Evolutionary conservation across 2,329 filamentous ascomycete species (phyloP).

Genomic region (Dothideomycetes sp.): DNA sequence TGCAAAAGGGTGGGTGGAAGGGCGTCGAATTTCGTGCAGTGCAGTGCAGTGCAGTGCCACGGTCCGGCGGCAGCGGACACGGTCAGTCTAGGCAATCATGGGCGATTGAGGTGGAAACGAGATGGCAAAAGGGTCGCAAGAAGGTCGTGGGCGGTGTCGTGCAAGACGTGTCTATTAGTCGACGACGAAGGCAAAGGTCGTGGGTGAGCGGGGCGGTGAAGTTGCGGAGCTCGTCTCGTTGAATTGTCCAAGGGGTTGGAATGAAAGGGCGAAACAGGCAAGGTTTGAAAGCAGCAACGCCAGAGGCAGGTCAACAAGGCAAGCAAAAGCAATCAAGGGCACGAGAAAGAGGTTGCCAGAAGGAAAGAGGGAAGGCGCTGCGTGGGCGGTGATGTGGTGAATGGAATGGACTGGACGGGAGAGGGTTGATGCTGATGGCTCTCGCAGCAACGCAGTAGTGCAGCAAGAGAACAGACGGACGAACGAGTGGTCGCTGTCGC

Average conservation of each 20-base stretch:
- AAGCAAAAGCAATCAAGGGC: not conserved
- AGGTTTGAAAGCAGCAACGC: not conserved
- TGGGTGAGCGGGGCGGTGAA: not conserved
- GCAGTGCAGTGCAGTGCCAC: not conserved
- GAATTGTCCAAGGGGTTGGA: not conserved
- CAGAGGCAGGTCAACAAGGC: not conserved
- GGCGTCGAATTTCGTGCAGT: not conserved
- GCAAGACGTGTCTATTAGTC: too few species aligned
- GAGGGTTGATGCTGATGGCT: too few species aligned
- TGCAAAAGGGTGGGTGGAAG: not conserved
- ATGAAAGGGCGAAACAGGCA: not conserved
- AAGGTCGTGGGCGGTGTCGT: too few species aligned
- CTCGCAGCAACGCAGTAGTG: too few species aligned
- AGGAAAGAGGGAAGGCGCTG: not conserved
- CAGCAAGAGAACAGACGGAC: too few species aligned
- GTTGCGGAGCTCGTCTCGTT: too few species aligned
- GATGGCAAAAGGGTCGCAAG: too few species aligned
- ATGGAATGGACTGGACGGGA: too few species aligned
- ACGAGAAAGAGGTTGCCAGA: not conserved
- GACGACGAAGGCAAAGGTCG: too few species aligned
- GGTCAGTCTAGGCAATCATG: not conserved
- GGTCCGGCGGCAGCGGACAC: not conserved
- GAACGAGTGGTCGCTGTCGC: too few species aligned
- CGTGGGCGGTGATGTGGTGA: not conserved
- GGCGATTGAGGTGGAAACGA: too few species aligned